These are phyloP conservation scores for Lecanosticta acicola DNA, from an alignment of 2,329 filamentous ascomycete species.

Conservation along the genomic window DNA sequence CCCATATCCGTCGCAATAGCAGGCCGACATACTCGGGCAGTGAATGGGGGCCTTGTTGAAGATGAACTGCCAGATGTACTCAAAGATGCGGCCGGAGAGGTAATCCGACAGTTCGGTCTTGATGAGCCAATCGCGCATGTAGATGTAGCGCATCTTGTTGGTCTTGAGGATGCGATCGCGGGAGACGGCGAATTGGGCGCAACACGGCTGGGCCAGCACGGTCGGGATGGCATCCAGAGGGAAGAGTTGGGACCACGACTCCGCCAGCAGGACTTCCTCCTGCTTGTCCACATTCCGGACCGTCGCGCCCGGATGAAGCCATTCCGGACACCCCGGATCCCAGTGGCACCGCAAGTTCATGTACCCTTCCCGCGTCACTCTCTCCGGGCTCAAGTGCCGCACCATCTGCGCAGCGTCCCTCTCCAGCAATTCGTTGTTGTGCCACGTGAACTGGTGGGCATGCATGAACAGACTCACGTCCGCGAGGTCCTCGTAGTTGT, in stretches of 20 bases:
- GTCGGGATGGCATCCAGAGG: slow-evolving; percentile 43
- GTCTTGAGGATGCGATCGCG: slow-evolving; percentile 52
- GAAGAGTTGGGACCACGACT: slow-evolving; percentile 45
- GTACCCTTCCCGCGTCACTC: slow-evolving; percentile 48
- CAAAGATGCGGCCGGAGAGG: slow-evolving; percentile 55
- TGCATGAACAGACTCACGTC: slow-evolving; percentile 59
- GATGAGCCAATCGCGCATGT: slow-evolving; percentile 57
- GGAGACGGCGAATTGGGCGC: slow-evolving; percentile 59
- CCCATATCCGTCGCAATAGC: slow-evolving; percentile 61
- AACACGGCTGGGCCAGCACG: slow-evolving; percentile 57
- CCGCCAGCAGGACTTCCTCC: slow-evolving; percentile 42
- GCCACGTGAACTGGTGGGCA: slow-evolving; percentile 54
- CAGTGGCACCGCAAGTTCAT: slow-evolving; percentile 53
- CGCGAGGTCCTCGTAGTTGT: slow-evolving; percentile 55
- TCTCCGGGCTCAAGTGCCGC: slow-evolving; percentile 39
- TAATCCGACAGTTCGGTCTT: slow-evolving; percentile 52
- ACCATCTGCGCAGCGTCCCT: slow-evolving; percentile 43
- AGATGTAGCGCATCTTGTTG: slow-evolving; percentile 50
- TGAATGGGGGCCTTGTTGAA: slow-evolving; percentile 49
- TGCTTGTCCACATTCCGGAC: slow-evolving; percentile 35
- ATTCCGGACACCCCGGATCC: slow-evolving; percentile 51
- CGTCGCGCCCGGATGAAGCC: slow-evolving; percentile 46
- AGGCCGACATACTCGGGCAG: slow-evolving; percentile 51
- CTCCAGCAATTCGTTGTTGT: slow-evolving; percentile 50
- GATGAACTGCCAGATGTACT: slow-evolving; percentile 60